These are phyloP conservation scores for Starmera dryadoides DNA, from an alignment of 805 yeast species.

Conservation along the genomic window DNA sequence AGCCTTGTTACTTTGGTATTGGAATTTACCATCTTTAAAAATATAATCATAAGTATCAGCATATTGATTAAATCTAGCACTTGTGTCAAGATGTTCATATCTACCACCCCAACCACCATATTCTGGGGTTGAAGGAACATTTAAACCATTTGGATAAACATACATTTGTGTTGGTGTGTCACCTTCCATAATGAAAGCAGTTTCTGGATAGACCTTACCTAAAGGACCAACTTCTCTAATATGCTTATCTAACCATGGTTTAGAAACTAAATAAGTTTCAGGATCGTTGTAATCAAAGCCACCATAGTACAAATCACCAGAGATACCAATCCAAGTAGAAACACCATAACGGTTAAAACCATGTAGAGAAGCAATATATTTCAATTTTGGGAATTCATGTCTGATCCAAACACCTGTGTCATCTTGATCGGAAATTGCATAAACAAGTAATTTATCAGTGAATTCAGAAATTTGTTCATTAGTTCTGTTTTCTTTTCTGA, in stretches of 20 bases:
- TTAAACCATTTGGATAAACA: conserved; percentile 24
- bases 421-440: conserved; percentile 27
- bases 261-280: conserved; percentile 14
- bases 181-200: conserved; percentile 23
- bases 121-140: conserved; percentile 21
- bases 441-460: conserved; percentile 15
- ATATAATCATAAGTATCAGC: conserved; percentile 20
- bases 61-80: conserved; percentile 15
- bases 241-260: conserved; percentile 19
- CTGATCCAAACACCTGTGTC: conserved; percentile 27
- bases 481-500: conserved; percentile 12
- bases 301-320: conserved; percentile 19
- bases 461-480: conserved; percentile 10
- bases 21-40: conserved; percentile 10
- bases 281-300: conserved; percentile 24
- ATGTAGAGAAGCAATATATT: conserved; percentile 20
- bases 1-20: conserved; percentile 18
- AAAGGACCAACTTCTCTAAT: conserved; percentile 19
- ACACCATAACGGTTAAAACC: conserved; percentile 23
- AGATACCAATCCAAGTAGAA: conserved; percentile 24
- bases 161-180: conserved; percentile 23
- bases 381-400: conserved; percentile 17
- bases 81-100: conserved; percentile 16
- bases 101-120: conserved; percentile 31
- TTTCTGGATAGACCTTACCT: conserved; percentile 20